Conservation (phyloP, 768 basidiomycete species). For the Mycena haematopus region DNA sequence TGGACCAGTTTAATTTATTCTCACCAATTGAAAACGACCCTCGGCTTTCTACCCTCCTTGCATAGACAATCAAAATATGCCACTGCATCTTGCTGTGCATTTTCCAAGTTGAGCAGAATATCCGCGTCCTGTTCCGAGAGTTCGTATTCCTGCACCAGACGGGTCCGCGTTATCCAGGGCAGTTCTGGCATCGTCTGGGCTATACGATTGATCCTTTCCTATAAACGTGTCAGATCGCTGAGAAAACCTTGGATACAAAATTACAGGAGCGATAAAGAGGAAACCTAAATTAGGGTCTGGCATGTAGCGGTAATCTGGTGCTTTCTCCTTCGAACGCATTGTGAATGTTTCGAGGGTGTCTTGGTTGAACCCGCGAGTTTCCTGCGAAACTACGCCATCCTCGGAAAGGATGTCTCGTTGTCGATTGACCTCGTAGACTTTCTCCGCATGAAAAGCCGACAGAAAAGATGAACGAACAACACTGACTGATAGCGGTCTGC, state of each 20-base stretch:
- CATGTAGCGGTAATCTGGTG: slow-evolving; percentile 97
- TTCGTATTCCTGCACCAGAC: slow-evolving; percentile 56
- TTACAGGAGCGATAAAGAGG: slow-evolving; percentile 61
- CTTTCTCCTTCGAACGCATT: slow-evolving; percentile 89
- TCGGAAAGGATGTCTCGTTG: slow-evolving; percentile 66
- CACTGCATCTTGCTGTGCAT: slow-evolving; percentile 66
- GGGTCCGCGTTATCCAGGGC: slow-evolving; percentile 63
- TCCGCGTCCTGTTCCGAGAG: slow-evolving; percentile 72
- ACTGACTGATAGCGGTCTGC: slow-evolving; percentile 82
- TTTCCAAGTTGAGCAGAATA: slow-evolving; percentile 77
- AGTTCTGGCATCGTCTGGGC: slow-evolving; percentile 72
- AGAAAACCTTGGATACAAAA: slow-evolving; percentile 18
- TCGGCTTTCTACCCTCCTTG: slow-evolving; percentile 61
- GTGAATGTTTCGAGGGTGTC: slow-evolving; percentile 79
- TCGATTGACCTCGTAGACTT: slow-evolving; percentile 82
- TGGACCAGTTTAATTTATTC: slow-evolving; percentile 20
- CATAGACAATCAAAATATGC: slow-evolving; percentile 83
- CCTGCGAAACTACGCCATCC: slow-evolving; percentile 64
- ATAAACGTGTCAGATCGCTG: slow-evolving; percentile 8
- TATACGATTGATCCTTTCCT: slow-evolving; percentile 70
- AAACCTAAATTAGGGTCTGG: slow-evolving; percentile 93
- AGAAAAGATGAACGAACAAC: background rate
- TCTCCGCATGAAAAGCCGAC: background rate
- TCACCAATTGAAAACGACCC: slow-evolving; percentile 85
- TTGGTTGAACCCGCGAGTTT: slow-evolving; percentile 93